Conservation (phyloP, 2,329 filamentous ascomycete genomes). For the Pseudocercospora vitis region DNA sequence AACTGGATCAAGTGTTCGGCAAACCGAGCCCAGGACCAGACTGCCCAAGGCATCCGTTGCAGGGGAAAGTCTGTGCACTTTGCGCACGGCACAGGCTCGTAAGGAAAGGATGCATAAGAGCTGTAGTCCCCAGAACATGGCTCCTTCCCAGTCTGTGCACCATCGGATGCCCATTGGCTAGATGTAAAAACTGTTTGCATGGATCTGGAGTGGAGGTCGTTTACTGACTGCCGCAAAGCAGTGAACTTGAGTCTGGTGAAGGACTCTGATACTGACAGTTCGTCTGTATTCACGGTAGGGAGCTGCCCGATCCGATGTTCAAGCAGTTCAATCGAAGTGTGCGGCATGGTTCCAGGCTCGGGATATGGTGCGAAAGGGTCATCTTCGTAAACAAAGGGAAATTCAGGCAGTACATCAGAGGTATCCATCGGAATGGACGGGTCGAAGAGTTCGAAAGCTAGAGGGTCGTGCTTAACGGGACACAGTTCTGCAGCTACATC, state of each 20-base stretch:
- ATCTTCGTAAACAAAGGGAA: conserved; percentile 1
- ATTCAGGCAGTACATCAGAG: neutral
- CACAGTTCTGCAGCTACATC: neutral
- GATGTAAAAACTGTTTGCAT: neutral
- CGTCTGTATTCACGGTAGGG: neutral
- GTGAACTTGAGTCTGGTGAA: neutral
- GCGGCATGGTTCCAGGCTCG: neutral
- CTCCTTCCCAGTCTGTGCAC: neutral
- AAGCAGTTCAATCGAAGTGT: neutral
- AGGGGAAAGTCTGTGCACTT: conserved; percentile 3
- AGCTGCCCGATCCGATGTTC: neutral
- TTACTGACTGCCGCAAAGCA: neutral
- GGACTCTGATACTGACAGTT: neutral
- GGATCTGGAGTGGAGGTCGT: neutral
- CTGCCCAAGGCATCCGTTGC: neutral
- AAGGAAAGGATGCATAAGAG: neutral
- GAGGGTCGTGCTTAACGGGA: conserved; percentile 1
- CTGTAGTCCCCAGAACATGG: too few species aligned
- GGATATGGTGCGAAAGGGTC: neutral
- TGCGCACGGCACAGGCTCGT: neutral
- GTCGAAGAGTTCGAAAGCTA: conserved; percentile 5
- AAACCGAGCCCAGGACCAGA: neutral
- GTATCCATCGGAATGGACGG: neutral
- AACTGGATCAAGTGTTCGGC: neutral
- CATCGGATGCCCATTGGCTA: neutral